Evolutionary conservation across 257 asterid species (phyloP), one percentile per base, ranked within the genome.

Genomic region (Cruciata laevipes): DNA sequence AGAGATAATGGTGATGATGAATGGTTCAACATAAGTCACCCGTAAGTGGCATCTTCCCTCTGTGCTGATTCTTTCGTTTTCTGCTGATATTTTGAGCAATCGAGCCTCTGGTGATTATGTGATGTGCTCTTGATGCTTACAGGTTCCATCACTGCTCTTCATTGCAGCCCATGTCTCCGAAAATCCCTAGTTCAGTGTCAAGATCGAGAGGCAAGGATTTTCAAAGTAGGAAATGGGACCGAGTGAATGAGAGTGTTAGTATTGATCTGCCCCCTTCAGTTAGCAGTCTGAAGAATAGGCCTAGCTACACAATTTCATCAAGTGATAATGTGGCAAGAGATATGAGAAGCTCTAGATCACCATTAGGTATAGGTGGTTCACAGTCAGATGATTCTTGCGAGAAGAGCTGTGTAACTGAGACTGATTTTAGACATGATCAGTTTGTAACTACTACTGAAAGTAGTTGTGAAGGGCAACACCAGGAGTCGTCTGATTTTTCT

Each of bases 1-100:
- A 80, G 85, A 69, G 80, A 80, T 37, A 85, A 78, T 47, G 85
- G 83, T 69, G 82, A 75, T 37, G 87, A 83, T 47, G 85, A 80
- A 71, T 83, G 87, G 87, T 83, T 83, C 59, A 65, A 71, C 70
- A 65, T 57, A 35, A 73, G 73, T 78, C 87, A 83, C 68, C 77
- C 78, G 85, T 80, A 78, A 75, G 85, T 44, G 30, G 55, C 4
- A 47, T 65, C 69, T 73, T 52, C 31, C 10, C 30, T 3, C 63
- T 49, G 44, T 51, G 17, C 20, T n/a, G 37, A 51, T 56, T 24
- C 14, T 51, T 69, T 58, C 24, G 14, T 3, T 72, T 52, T 21
- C 24, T 5, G 24, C 5, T 56, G 70, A 49, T 52, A 23, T 18
- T 63, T 38, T 52, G 56, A 16, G 61, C 65, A 3, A 3, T 24